Evolutionary conservation across 2,329 filamentous ascomycete genomes (phyloP).

Genomic region (Knoxdaviesia capensis): DNA sequence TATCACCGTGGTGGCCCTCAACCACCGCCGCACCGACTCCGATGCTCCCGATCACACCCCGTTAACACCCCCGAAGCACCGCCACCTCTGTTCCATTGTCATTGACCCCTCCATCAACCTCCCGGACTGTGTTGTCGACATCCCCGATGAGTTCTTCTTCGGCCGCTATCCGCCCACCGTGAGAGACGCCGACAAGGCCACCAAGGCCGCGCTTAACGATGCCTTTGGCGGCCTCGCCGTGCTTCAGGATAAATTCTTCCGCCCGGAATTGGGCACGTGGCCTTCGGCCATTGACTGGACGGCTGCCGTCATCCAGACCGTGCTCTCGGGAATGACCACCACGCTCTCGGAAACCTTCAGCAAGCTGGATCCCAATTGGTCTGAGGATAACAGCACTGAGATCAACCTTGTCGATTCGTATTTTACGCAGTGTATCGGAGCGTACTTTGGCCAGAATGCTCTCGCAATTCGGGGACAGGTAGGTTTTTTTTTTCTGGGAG

Average conservation of each 20-base stretch:
- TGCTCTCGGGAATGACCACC: slow-evolving; percentile 51
- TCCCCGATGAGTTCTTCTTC: slow-evolving; percentile 3
- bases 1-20: slow-evolving; percentile 2
- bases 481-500: neutral
- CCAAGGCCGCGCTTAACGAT: slow-evolving; percentile 18
- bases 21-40: neutral
- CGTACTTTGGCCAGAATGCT: slow-evolving; percentile 74
- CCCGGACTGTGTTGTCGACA: neutral
- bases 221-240: slow-evolving; percentile 46
- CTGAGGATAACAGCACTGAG: slow-evolving; percentile 26
- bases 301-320: slow-evolving; percentile 62
- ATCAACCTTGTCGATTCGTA: slow-evolving; percentile 71
- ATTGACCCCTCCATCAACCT: neutral
- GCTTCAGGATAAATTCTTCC: slow-evolving; percentile 64
- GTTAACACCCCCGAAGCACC: neutral
- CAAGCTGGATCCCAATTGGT: slow-evolving; percentile 13
- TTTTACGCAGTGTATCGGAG: slow-evolving; percentile 56
- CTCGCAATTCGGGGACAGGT: slow-evolving; percentile 46
- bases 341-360: slow-evolving; percentile 45
- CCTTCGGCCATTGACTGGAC: slow-evolving; percentile 86
- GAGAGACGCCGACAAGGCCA: slow-evolving; percentile 2
- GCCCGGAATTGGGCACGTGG: slow-evolving; percentile 62
- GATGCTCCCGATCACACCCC: no score
- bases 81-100: slow-evolving; percentile 5
- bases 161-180: slow-evolving; percentile 1